Evolutionary conservation across 2,329 filamentous ascomycete species (phyloP), one percentile per base, ranked within the genome.

Genomic region (Phyllosticta citriasiana): DNA sequence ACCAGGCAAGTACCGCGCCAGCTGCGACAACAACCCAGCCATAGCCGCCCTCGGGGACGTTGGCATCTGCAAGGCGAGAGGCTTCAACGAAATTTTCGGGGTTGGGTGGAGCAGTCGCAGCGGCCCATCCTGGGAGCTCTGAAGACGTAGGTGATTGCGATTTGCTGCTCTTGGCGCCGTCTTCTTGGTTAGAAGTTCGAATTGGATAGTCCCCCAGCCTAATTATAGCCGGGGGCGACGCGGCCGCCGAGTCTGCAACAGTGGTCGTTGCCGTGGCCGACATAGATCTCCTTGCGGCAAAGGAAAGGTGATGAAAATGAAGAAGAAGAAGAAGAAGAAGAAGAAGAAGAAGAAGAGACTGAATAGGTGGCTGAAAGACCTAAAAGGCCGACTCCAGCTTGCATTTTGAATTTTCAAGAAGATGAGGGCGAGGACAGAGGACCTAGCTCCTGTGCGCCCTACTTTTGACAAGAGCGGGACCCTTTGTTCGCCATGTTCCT

Each of bases 21-120:
- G 74, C 76, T 2, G 70, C 71, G 25, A 86, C 79, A 7, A 85
- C 74, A 14, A 78, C 73, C 81, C 82, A 84, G 63, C 81, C 82
- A 66, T 83, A 82, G 25, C 80, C 81, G 27, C 81, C 81, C 55
- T 84, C 80, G 0, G 81, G 82, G 0, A 71, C 66, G 14, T 25
- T 59, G n/a, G 62, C 55, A 26, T 63, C 62, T 19, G 62, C 62
- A 10, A 63, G 53, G 59, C 59, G 62, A 10, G 56, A 61, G 51
- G 62, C 58, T 14, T 60, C 60, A 55, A 62, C 47, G 35, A 55
- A 33, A 16, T 62, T 62, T 24, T 57, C 56, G 22, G 55, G 60
- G 25, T 62, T 51, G 47, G 7, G 51, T 22, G 55, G 59, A 22
- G 59, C 59, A 25, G 59, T 61, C 27, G 59, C 33, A n/a, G 50